Evolutionary conservation across 1,284 basidiomycete species (phyloP).

Genomic region (Ceratobasidium sp.): DNA sequence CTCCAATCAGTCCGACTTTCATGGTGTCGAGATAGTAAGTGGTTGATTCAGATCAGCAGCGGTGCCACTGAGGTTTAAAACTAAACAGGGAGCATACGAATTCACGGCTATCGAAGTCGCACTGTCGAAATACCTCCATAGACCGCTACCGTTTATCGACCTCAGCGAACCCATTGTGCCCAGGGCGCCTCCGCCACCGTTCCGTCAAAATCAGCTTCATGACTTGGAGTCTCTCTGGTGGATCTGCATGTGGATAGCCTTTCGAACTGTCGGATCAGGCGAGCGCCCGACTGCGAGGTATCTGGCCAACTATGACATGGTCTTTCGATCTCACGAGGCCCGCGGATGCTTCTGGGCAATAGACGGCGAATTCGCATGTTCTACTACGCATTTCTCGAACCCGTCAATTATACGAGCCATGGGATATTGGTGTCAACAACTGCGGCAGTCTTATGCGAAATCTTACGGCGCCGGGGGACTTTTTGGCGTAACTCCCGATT

Average conservation of each 20-base stretch:
- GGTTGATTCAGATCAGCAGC: background rate
- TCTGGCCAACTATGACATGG: background rate
- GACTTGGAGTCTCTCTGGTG: slow-evolving; percentile 27
- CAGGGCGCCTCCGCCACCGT: background rate
- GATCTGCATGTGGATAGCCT: background rate
- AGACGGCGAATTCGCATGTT: background rate
- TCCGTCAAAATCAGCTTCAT: slow-evolving; percentile 16
- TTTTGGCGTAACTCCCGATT: background rate
- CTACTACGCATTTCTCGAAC: background rate
- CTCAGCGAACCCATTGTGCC: background rate
- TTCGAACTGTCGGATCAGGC: background rate
- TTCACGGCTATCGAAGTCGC: background rate
- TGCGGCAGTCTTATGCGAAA: background rate
- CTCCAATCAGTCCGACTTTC: background rate
- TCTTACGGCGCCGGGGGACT: background rate
- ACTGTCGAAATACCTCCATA: background rate
- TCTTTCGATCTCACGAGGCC: background rate
- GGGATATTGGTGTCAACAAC: background rate
- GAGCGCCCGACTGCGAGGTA: background rate
- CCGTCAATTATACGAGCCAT: background rate
- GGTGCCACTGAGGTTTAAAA: no score
- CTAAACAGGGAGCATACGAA: slow-evolving; percentile 13
- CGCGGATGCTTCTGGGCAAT: background rate
- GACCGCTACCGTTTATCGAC: background rate
- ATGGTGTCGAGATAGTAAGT: slow-evolving; percentile 22